These are phyloP conservation scores for Acidiella bohemica DNA, from an alignment of 495 filamentous ascomycete species.

Conservation along the genomic window DNA sequence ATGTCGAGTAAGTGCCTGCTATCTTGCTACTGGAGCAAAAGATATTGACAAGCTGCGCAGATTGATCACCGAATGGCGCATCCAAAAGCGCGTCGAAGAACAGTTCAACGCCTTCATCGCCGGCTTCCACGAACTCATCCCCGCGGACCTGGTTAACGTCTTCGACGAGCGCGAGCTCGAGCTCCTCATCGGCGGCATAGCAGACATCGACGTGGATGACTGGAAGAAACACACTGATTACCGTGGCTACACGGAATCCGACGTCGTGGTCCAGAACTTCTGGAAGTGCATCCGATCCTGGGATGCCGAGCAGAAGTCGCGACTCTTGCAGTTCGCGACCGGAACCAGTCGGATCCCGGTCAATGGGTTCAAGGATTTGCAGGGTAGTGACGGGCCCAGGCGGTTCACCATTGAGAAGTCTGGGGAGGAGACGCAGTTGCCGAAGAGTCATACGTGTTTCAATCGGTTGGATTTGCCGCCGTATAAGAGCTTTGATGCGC, in stretches of 20 bases:
- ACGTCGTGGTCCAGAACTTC: slow-evolving; percentile 95
- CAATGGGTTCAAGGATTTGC: slow-evolving; percentile 98
- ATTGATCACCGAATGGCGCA: slow-evolving; percentile 96
- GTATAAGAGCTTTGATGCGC: slow-evolving; percentile 73
- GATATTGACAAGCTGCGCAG: slow-evolving; percentile 18
- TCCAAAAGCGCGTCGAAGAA: slow-evolving; percentile 92
- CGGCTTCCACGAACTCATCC: slow-evolving; percentile 95
- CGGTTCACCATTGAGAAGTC: slow-evolving; percentile 98
- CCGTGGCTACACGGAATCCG: slow-evolving; percentile 93
- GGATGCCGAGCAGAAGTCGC: slow-evolving; percentile 97
- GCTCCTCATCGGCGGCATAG: slow-evolving; percentile 93
- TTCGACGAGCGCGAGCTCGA: slow-evolving; percentile 98
- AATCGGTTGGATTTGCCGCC: slow-evolving; percentile 93
- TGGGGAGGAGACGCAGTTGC: slow-evolving; percentile 74
- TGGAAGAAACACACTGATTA: slow-evolving; percentile 99
- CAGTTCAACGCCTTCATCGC: slow-evolving; percentile 97
- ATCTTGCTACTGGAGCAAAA: background rate
- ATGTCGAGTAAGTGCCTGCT: slow-evolving; percentile 34
- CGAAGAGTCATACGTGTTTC: slow-evolving; percentile 98
- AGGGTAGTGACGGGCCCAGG: slow-evolving; percentile 89
- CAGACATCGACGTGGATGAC: slow-evolving; percentile 97
- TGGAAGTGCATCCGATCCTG: slow-evolving; percentile 91
- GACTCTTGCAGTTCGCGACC: slow-evolving; percentile 91
- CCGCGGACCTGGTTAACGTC: slow-evolving; percentile 90
- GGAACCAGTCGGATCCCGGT: slow-evolving; percentile 96